Conservation (phyloP, 257 asterid genomes). For the Plantago elongata region DNA sequence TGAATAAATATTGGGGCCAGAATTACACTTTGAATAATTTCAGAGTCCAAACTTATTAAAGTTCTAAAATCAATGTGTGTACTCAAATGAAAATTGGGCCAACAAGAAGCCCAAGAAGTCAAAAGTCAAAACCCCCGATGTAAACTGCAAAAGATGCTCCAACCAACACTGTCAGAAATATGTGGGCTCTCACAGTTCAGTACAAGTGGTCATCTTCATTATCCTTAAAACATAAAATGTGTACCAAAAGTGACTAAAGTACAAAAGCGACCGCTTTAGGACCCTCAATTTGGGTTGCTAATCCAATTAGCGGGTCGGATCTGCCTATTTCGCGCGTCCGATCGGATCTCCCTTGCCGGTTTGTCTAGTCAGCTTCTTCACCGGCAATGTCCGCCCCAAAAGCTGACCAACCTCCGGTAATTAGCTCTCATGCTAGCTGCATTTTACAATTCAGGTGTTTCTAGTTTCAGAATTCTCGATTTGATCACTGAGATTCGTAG, state of each 20-base stretch:
- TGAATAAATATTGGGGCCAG: constrained; percentile 23
- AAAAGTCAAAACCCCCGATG: too few relatives aligned
- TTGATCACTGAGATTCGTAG: background rate
- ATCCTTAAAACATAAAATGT: too few relatives aligned
- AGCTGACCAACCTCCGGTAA: constrained; percentile 35
- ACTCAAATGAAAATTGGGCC: constrained; percentile 17
- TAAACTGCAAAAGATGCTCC: too few relatives aligned
- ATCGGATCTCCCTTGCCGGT: constrained; percentile 54
- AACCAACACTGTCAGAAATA: too few relatives aligned
- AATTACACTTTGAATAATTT: too few relatives aligned
- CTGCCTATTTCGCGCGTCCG: constrained; percentile 49
- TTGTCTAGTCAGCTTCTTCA: constrained; percentile 39
- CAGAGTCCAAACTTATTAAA: too few relatives aligned
- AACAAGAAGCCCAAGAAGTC: too few relatives aligned
- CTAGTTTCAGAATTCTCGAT: background rate
- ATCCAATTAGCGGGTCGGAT: constrained; percentile 32
- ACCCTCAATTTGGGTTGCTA: background rate
- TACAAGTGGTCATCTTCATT: too few relatives aligned
- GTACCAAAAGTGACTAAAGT: too few relatives aligned
- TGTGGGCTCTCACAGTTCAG: too few relatives aligned
- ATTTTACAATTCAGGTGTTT: background rate
- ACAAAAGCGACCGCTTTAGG: too few relatives aligned
- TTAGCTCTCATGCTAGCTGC: background rate
- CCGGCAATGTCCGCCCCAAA: constrained; percentile 74
- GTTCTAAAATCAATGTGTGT: background rate